Evolutionary conservation across 1,139 yeast species (phyloP).

Genomic region (Nakaseomyces bracarensis): DNA sequence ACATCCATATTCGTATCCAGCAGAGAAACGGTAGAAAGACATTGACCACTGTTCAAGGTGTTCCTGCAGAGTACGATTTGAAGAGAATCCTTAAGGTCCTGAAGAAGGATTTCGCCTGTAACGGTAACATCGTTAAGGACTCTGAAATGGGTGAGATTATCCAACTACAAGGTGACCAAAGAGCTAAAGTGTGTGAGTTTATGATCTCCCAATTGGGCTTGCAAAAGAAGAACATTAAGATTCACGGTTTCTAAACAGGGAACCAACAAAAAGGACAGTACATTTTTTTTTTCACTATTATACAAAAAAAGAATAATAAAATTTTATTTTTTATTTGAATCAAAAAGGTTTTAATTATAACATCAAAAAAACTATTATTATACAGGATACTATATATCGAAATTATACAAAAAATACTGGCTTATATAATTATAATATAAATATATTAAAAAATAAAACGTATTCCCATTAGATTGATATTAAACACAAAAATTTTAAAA

Average conservation of each 20-base stretch:
- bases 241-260: constrained; percentile 77
- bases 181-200: constrained; percentile 92
- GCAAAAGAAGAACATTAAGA: constrained; percentile 93
- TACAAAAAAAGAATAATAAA: too few species aligned
- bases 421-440: too few species aligned
- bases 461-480: too few species aligned
- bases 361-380: too few species aligned
- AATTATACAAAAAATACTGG: too few species aligned
- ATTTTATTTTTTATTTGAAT: too few species aligned
- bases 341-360: too few species aligned
- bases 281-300: not conserved
- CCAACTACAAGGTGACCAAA: constrained; percentile 98
- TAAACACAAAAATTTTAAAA: too few species aligned
- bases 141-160: constrained; percentile 94
- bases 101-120: constrained; percentile 97
- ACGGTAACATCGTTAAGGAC: constrained; percentile 96
- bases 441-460: too few species aligned
- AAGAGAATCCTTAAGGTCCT: constrained; percentile 89
- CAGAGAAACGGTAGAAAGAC: constrained; percentile 99
- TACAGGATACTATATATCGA: too few species aligned
- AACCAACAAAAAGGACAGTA: not conserved
- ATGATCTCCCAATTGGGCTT: constrained; percentile 79
- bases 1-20: constrained; percentile 97
- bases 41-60: constrained; percentile 95
- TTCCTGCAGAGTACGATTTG: constrained; percentile 89